Evolutionary conservation across 164 flowering plant species (phyloP).

Genomic region (Piper longum): DNA sequence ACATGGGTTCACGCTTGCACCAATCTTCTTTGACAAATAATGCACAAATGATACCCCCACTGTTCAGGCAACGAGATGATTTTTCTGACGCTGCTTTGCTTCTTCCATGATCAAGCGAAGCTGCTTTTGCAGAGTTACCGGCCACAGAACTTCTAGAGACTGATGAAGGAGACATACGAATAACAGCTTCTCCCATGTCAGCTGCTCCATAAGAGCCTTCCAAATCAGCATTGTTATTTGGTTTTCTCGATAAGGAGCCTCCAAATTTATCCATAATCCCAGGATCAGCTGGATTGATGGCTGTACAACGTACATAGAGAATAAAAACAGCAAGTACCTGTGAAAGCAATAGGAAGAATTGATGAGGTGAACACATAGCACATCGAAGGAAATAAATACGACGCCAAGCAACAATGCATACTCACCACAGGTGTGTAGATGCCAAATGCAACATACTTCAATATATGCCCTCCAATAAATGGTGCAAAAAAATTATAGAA

Average conservation of each 20-base stretch:
- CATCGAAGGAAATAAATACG: not conserved
- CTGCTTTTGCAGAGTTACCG: conserved; percentile 41
- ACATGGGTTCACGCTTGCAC: conserved; percentile 31
- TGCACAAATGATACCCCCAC: conserved; percentile 57
- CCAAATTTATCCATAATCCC: conserved; percentile 57
- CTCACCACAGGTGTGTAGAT: conserved; percentile 85
- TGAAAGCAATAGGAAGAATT: conserved; percentile 5
- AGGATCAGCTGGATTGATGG: conserved; percentile 96
- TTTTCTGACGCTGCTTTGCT: conserved; percentile 15
- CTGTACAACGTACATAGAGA: conserved; percentile 85
- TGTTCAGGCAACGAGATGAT: conserved; percentile 17
- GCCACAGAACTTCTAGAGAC: conserved; percentile 50
- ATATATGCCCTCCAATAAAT: conserved; percentile 69
- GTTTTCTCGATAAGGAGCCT: conserved; percentile 10
- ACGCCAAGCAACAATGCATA: not conserved
- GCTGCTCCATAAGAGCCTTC: conserved; percentile 15
- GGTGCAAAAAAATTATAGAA: conserved; percentile 97
- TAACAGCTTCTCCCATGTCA: conserved; percentile 27
- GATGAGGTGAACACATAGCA: not conserved
- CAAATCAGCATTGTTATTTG: conserved; percentile 16
- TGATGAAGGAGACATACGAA: conserved; percentile 52
- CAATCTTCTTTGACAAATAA: conserved; percentile 79
- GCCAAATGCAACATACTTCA: conserved; percentile 54
- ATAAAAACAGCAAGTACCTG: conserved; percentile 87
- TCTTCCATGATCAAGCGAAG: conserved; percentile 30